These are phyloP conservation scores for Aspergillus steynii DNA, from an alignment of 495 filamentous ascomycete species.

Conservation along the genomic window DNA sequence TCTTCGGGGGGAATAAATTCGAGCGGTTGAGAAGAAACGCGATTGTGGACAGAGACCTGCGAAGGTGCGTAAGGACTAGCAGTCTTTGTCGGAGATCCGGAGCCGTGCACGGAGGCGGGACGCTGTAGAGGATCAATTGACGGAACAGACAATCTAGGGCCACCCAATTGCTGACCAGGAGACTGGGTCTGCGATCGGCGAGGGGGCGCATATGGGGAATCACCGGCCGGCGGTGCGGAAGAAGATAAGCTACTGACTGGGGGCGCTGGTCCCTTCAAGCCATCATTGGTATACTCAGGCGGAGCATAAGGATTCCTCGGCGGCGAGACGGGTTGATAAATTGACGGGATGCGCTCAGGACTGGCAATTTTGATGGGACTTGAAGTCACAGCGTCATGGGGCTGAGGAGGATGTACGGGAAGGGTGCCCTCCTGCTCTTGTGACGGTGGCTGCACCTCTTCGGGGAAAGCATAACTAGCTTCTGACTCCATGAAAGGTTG, in stretches of 20 bases:
- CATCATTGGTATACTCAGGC: constrained; percentile 55
- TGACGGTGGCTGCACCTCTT: constrained; percentile 13
- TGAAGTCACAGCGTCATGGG: neutral
- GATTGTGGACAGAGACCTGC: constrained; percentile 27
- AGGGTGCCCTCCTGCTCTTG: constrained; percentile 22
- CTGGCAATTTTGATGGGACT: neutral
- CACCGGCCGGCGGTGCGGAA: constrained; percentile 27
- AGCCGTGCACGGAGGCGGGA: constrained; percentile 67
- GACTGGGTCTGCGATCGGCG: constrained; percentile 85
- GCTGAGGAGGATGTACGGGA: constrained; percentile 1
- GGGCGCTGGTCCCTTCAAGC: constrained; percentile 48
- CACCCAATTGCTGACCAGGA: constrained; percentile 59
- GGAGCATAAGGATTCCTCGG: constrained; percentile 42
- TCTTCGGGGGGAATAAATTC: constrained; percentile 69
- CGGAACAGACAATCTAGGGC: constrained; percentile 49
- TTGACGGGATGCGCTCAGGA: constrained; percentile 9
- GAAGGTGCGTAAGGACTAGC: constrained; percentile 36
- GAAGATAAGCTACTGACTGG: constrained; percentile 33
- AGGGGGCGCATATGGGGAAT: constrained; percentile 51
- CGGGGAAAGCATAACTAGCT: constrained; percentile 28
- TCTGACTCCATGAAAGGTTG: constrained; percentile 31
- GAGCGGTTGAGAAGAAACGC: constrained; percentile 45
- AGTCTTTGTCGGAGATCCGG: constrained; percentile 49
- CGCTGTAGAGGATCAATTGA: constrained; percentile 57
- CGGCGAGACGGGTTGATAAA: constrained; percentile 28